A percentile compares a stretch with the other conserved stretches of the same genome.
Conservation (phyloP, 1,284 basidiomycete genomes). For the Moniliophthora roreri region DNA sequence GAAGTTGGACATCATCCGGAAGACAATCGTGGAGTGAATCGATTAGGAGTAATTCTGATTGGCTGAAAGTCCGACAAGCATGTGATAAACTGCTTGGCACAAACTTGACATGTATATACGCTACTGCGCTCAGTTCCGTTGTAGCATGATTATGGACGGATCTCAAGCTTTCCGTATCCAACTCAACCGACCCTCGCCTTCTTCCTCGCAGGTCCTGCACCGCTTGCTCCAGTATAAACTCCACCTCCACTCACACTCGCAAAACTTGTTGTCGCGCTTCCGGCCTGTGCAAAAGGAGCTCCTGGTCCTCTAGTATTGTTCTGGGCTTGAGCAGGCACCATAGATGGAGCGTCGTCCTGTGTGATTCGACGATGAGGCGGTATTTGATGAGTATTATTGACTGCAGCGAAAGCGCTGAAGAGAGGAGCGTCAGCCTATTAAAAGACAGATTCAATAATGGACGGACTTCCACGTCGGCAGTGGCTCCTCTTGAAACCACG, state of each 20-base stretch:
- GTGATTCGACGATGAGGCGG: constrained; percentile 75
- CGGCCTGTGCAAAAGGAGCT: constrained; percentile 10
- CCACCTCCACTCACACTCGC: constrained; percentile 9
- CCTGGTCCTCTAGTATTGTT: constrained; percentile 7
- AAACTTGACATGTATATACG: too few species aligned
- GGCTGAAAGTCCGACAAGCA: too few species aligned
- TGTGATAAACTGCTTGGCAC: too few species aligned
- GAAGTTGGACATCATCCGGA: too few species aligned
- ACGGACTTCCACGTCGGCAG: constrained; percentile 72
- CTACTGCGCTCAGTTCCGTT: too few species aligned
- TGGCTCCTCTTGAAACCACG: constrained; percentile 80
- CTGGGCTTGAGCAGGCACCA: constrained; percentile 48
- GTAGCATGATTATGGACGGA: too few species aligned
- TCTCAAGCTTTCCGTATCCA: too few species aligned
- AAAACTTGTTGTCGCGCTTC: constrained; percentile 6
- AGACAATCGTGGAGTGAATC: too few species aligned
- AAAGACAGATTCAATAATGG: constrained; percentile 2
- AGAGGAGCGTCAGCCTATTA: constrained; percentile 3
- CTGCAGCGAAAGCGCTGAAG: constrained; percentile 61
- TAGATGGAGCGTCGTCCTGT: constrained; percentile 76
- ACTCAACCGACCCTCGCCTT: too few species aligned
- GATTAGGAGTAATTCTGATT: too few species aligned
- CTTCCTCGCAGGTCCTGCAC: too few species aligned
- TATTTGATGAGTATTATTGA: constrained; percentile 54
- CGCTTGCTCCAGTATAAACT: too few species aligned